A percentile compares a stretch with the other conserved stretches of the same genome.
Evolutionary conservation across 2,329 filamentous ascomycete genomes (phyloP).

Genomic region (Niveomyces coronatus): DNA sequence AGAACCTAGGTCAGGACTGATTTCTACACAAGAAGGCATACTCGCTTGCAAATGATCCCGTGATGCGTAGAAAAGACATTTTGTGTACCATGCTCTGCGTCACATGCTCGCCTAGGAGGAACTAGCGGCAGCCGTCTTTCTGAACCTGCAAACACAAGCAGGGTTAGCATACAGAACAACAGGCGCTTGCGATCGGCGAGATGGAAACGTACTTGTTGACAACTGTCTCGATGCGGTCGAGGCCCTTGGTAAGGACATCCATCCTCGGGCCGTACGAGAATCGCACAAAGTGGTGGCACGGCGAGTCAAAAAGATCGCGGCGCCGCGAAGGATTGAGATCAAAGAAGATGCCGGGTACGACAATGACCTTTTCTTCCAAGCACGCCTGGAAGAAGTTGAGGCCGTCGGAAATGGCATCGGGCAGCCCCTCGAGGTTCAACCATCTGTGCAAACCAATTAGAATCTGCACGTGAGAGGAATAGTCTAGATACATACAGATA

Average conservation of each 20-base stretch:
- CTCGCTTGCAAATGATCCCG: no score
- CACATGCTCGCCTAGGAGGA: no score
- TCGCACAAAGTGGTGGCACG: constrained; percentile 85
- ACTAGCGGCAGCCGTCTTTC: no score
- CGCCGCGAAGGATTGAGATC: constrained; percentile 86
- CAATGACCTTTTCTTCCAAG: constrained; percentile 87
- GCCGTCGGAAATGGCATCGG: constrained; percentile 78
- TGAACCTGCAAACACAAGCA: no score
- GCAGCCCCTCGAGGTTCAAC: constrained; percentile 56
- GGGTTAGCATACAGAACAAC: constrained; percentile 7
- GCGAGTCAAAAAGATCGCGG: constrained; percentile 85
- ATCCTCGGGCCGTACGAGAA: constrained; percentile 77
- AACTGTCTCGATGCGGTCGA: constrained; percentile 77
- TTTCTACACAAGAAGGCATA: no score
- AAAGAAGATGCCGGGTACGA: constrained; percentile 96
- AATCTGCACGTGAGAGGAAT: background rate
- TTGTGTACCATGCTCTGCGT: no score
- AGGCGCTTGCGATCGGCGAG: background rate
- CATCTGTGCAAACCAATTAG: constrained; percentile 25
- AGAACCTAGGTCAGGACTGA: no score
- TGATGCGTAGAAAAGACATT: no score
- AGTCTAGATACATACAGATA: constrained; percentile 57
- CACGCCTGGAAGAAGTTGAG: constrained; percentile 96
- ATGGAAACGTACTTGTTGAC: constrained; percentile 51
- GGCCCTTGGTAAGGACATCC: constrained; percentile 65